A percentile compares a stretch with the other conserved stretches of the same genome.
phyloP scores from a whole-genome alignment of 345 rosid species.

The Luvunga scandens region DNA sequence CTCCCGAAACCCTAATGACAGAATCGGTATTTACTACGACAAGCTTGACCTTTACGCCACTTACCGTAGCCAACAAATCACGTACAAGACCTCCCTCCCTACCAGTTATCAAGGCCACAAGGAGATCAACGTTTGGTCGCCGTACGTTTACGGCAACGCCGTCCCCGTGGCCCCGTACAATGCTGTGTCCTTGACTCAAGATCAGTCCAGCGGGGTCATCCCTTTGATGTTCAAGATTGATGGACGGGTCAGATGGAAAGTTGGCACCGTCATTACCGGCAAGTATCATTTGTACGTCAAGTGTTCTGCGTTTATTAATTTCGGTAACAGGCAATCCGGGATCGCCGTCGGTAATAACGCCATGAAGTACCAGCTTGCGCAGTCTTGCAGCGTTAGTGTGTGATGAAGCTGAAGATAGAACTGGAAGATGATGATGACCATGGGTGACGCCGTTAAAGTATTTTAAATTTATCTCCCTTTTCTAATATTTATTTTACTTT shows the following conservation, averaged over 20 bases:
- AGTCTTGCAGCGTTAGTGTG: conserved; percentile 63
- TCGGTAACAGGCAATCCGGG: conserved; percentile 53
- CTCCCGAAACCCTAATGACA: conserved; percentile 76
- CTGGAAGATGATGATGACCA: neutral
- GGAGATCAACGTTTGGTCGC: conserved; percentile 78
- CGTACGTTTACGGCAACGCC: conserved; percentile 53
- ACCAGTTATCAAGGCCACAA: conserved; percentile 57
- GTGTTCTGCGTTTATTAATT: conserved; percentile 60
- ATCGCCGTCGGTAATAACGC: conserved; percentile 53
- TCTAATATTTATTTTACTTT: neutral
- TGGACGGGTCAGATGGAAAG: conserved; percentile 87
- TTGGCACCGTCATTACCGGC: conserved; percentile 58
- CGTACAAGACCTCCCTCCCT: conserved; percentile 51
- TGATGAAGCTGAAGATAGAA: conserved; percentile 24
- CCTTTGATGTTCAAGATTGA: conserved; percentile 56
- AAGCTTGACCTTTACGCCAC: conserved; percentile 63
- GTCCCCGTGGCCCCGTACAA: conserved; percentile 86
- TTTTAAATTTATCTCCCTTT: neutral
- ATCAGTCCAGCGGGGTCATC: conserved; percentile 50
- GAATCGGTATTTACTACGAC: conserved; percentile 85
- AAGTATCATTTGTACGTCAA: conserved; percentile 58
- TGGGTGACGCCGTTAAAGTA: conserved; percentile 6
- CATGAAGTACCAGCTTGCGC: conserved; percentile 59
- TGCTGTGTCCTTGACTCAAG: conserved; percentile 42
- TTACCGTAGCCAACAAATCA: conserved; percentile 77